Percentiles rank a stretch among this genome's conserved stretches.
Conservation (phyloP, 139 green algal species). For the Chlorella sp. region DNA sequence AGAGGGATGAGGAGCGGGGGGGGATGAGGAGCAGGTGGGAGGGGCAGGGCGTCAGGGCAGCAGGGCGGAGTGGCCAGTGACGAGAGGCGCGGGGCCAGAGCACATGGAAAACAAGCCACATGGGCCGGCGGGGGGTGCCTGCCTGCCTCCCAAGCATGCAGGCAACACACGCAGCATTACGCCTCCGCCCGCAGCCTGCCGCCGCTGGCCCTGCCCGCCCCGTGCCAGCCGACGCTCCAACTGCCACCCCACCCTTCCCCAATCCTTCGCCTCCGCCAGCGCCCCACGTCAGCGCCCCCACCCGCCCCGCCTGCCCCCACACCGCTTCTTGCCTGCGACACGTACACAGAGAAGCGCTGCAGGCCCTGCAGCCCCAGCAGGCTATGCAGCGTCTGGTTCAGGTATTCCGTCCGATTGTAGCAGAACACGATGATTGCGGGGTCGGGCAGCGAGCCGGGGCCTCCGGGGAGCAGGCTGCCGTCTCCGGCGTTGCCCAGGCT, state of each 20-base stretch:
- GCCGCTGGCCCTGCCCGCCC: no score
- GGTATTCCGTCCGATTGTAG: constrained; percentile 47
- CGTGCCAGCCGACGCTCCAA: neutral
- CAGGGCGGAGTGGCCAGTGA: no score
- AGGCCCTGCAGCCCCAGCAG: constrained; percentile 43
- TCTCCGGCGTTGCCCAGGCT: neutral
- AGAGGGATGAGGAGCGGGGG: neutral
- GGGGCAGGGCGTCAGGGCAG: no score
- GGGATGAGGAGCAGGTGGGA: neutral
- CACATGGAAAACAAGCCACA: neutral
- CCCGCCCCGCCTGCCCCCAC: no score
- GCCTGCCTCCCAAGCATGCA: no score
- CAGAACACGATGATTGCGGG: constrained; percentile 54
- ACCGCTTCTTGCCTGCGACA: constrained; percentile 47
- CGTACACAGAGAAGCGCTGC: constrained; percentile 42
- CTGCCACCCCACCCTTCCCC: neutral
- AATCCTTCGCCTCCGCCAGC: neutral
- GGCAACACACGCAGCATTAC: neutral
- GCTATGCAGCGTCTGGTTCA: constrained; percentile 48
- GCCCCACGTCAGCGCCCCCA: no score
- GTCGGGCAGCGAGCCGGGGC: constrained; percentile 18
- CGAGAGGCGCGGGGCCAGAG: no score
- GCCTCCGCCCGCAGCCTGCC: neutral
- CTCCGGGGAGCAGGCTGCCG: neutral
- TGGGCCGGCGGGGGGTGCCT: no score